Percentiles rank a stretch among this genome's conserved stretches.
phyloP scores from a whole-genome alignment of 169 alveolate species.

The Eimeria necatrix region DNA sequence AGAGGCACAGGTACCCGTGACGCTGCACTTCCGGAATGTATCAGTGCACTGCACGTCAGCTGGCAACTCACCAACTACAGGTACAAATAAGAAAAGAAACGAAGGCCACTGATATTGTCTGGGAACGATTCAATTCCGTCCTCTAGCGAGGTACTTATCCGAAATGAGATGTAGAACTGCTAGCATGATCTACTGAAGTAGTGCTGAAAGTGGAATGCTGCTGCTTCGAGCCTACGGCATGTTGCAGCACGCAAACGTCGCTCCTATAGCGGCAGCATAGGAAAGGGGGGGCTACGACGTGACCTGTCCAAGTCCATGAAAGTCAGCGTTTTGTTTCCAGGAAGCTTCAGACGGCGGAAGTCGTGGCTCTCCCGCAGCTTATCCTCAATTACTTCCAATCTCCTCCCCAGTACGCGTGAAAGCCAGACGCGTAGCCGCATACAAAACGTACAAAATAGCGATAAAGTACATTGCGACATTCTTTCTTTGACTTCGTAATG shows the following conservation, averaged over 20 bases:
- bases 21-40: conserved; percentile 38
- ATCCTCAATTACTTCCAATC: conserved; percentile 34
- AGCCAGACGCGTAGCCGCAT: neutral
- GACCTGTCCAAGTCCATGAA: conserved; percentile 60
- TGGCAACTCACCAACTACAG: conserved; percentile 65
- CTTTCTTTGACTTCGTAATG: too few species aligned
- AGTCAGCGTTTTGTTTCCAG: conserved; percentile 40
- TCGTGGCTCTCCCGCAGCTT: conserved; percentile 49
- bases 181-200: neutral
- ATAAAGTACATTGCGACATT: too few species aligned
- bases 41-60: conserved; percentile 65
- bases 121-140: too few species aligned
- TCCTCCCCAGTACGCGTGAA: conserved; percentile 3
- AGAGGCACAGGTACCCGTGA: conserved; percentile 22
- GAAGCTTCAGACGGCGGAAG: conserved; percentile 36
- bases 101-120: neutral
- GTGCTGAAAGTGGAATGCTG: neutral
- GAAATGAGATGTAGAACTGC: neutral
- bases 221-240: conserved; percentile 23
- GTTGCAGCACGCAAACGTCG: conserved; percentile 31
- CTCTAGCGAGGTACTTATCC: neutral
- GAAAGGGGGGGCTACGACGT: conserved; percentile 38
- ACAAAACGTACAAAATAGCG: too few species aligned
- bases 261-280: neutral
- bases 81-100: neutral